Percentiles rank a stretch among this genome's conserved stretches.
phyloP scores from a whole-genome alignment of 306 rosid species.

The Vachellia pachyceras region DNA sequence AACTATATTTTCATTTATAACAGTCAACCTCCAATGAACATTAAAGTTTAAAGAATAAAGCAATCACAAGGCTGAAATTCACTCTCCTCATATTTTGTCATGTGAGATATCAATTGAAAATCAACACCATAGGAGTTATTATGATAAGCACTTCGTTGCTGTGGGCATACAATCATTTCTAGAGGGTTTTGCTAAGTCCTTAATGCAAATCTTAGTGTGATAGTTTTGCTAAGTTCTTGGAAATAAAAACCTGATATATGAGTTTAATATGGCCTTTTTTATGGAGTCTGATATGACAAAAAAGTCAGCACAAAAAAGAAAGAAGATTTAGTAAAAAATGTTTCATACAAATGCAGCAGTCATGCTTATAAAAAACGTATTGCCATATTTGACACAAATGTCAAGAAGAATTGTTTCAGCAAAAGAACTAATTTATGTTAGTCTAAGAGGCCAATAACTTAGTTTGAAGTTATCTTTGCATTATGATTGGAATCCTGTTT shows the following conservation, averaged over 20 bases:
- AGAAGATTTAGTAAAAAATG: background rate
- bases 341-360: background rate
- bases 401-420: background rate
- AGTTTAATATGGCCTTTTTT: background rate
- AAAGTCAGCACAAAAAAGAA: background rate
- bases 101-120: background rate
- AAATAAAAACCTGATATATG: background rate
- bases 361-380: background rate
- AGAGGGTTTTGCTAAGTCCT: background rate
- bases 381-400: background rate
- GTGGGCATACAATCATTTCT: background rate
- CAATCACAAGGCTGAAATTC: background rate
- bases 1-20: background rate
- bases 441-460: background rate
- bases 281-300: background rate
- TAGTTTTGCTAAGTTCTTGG: background rate
- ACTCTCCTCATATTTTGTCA: background rate
- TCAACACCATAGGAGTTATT: background rate
- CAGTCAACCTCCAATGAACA: background rate
- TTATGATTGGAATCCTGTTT: background rate
- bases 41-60: background rate
- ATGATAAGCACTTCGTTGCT: background rate
- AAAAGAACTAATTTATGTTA: background rate
- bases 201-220: background rate
- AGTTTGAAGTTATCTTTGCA: background rate